Evolutionary conservation across 805 yeast species (phyloP), one percentile per base, ranked within the genome.

Genomic region (Metschnikowia drakensbergensis): DNA sequence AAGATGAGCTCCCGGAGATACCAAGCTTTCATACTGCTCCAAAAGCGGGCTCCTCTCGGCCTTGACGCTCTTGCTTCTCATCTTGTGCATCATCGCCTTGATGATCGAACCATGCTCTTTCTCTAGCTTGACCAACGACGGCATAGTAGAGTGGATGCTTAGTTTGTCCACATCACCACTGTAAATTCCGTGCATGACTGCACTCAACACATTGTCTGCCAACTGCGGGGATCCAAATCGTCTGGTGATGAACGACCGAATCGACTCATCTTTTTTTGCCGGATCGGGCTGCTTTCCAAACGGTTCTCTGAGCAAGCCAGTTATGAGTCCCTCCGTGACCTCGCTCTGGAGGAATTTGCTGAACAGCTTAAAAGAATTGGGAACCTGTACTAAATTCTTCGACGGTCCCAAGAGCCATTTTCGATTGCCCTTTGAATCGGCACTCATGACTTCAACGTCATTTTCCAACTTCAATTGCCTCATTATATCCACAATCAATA

Each of bases 111-210:
- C 88, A 60, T 79, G 68, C 5, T 77, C 65, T 28, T 67, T 60
- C 60, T 90, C 97, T 40, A 83, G 64, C 9, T 77, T 69, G 41
- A 75, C 80, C 55, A 88, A 58, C 7, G 65, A 58, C 3, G 83
- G 82, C 52, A 88, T 61, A 0, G 88, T 73, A 3, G 86, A 73
- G 22, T 77, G 67, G 0, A 85, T 81, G 69, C 96, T 86, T 42
- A 92, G 65, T 48, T 78, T 70, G 5, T 74, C 59, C 1, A 82
- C 74, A 64, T 91, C 96, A 1, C 76, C 76, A n/a, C 88, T 94
- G 64, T 90, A 92, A 1, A 94, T 82, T 0, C 99, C 99, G 60
- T 90, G 89, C 62, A 86, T 72, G 3, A 90, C 68, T 0, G 96
- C 98, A 65, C 96, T 86, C 22, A 86, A 67, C 10, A 92, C 66